These are phyloP conservation scores for Gossypium aridum DNA, from an alignment of 441 rosid species.

Conservation along the genomic window DNA sequence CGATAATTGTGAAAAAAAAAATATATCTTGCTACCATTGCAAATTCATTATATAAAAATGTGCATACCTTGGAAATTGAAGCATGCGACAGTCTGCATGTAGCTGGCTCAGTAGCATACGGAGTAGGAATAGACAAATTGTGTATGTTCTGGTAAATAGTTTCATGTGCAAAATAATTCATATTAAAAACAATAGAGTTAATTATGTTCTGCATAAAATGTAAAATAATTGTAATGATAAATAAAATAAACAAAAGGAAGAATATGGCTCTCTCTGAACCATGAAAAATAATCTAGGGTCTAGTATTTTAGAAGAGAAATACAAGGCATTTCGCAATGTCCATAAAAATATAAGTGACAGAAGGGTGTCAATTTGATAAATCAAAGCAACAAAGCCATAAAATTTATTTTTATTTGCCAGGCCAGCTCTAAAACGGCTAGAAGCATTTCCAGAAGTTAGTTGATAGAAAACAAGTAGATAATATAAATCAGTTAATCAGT, in stretches of 20 bases:
- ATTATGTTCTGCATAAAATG: neutral
- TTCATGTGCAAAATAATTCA: slow-evolving; percentile 14
- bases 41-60: slow-evolving; percentile 6
- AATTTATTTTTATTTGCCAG: neutral
- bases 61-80: slow-evolving; percentile 61
- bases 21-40: neutral
- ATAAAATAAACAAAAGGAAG: neutral
- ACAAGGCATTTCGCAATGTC: neutral
- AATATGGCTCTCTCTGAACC: neutral
- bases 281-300: neutral
- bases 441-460: neutral
- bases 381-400: neutral
- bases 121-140: slow-evolving; percentile 43
- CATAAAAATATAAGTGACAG: neutral
- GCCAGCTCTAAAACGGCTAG: neutral
- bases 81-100: slow-evolving; percentile 43
- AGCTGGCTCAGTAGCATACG: slow-evolving; percentile 31
- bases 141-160: slow-evolving; percentile 63
- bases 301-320: neutral
- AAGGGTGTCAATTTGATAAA: neutral
- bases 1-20: neutral
- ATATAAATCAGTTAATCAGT: neutral
- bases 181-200: neutral
- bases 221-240: neutral
- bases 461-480: neutral